Evolutionary conservation across 495 filamentous ascomycete genomes (phyloP).

Genomic region (Pyrenula massariospora): DNA sequence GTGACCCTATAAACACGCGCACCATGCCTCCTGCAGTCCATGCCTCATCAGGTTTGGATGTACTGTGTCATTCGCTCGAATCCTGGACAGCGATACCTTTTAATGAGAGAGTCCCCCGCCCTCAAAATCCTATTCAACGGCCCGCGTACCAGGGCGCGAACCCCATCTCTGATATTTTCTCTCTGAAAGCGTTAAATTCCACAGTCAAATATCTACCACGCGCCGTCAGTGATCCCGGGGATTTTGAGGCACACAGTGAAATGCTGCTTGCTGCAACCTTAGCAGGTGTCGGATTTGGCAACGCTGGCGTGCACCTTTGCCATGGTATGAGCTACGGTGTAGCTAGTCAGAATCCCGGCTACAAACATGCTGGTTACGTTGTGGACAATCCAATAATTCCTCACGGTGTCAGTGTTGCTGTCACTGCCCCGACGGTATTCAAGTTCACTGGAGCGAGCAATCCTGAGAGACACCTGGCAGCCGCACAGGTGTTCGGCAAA

Average conservation of each 20-base stretch:
- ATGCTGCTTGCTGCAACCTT: conserved; percentile 94
- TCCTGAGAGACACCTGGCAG: conserved; percentile 78
- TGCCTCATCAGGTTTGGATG: conserved; percentile 80
- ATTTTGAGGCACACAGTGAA: conserved; percentile 79
- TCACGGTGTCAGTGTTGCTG: conserved; percentile 89
- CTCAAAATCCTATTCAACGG: conserved; percentile 77
- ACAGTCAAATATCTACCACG: conserved; percentile 87
- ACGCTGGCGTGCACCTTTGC: conserved; percentile 93
- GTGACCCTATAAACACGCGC: conserved; percentile 86
- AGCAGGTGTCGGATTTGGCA: conserved; percentile 92
- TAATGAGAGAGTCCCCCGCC: conserved; percentile 68
- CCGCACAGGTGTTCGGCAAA: conserved; percentile 83
- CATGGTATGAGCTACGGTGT: conserved; percentile 98
- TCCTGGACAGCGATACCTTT: conserved; percentile 96
- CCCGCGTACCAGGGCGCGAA: conserved; percentile 97
- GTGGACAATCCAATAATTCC: conserved; percentile 72
- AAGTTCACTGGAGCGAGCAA: conserved; percentile 82
- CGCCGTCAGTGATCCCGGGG: conserved; percentile 74
- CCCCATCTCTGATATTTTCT: conserved; percentile 94
- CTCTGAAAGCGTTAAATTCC: conserved; percentile 62
- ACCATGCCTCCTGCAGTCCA: conserved; percentile 93
- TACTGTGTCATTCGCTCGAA: conserved; percentile 87
- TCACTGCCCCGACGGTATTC: conserved; percentile 91
- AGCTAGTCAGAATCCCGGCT: conserved; percentile 82
- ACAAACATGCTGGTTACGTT: conserved; percentile 75